A percentile compares a stretch with the other conserved stretches of the same genome.
Evolutionary conservation across 352 stramenopile genomes (phyloP).

Genomic region (Pythium volutum): DNA sequence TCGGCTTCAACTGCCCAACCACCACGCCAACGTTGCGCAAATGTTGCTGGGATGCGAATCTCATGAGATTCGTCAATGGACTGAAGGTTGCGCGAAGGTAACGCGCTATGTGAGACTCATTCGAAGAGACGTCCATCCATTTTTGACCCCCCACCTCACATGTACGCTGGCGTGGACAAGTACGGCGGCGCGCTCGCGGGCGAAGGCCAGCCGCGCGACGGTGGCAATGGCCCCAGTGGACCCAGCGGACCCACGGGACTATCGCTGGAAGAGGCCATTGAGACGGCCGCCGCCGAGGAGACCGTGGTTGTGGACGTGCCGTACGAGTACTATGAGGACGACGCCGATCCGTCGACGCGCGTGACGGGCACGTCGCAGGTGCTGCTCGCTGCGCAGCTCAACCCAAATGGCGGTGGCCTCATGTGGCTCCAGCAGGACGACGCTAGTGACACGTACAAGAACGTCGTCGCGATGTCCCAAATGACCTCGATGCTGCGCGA

Average conservation of each 20-base stretch:
- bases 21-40: not conserved
- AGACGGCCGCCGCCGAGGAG: conserved; percentile 74
- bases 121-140: conserved; percentile 18
- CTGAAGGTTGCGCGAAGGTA: conserved; percentile 17
- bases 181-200: conserved; percentile 71
- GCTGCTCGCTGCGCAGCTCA: conserved; percentile 67
- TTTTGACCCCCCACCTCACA: no score
- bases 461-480: conserved; percentile 82
- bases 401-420: conserved; percentile 63
- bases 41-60: conserved; percentile 8
- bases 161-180: conserved; percentile 84
- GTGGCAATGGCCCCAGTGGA: not conserved
- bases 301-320: conserved; percentile 79
- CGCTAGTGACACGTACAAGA: conserved; percentile 65
- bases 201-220: conserved; percentile 44
- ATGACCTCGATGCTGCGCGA: conserved; percentile 89
- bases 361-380: conserved; percentile 66
- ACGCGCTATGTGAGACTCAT: conserved; percentile 1
- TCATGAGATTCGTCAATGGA: not conserved
- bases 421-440: conserved; percentile 80
- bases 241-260: conserved; percentile 31
- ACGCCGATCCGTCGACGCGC: conserved; percentile 48
- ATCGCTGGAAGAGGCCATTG: conserved; percentile 70
- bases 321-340: conserved; percentile 75
- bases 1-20: not conserved